These are phyloP conservation scores for Golubevia sp. DNA, from an alignment of 1,284 basidiomycete species.

Conservation along the genomic window DNA sequence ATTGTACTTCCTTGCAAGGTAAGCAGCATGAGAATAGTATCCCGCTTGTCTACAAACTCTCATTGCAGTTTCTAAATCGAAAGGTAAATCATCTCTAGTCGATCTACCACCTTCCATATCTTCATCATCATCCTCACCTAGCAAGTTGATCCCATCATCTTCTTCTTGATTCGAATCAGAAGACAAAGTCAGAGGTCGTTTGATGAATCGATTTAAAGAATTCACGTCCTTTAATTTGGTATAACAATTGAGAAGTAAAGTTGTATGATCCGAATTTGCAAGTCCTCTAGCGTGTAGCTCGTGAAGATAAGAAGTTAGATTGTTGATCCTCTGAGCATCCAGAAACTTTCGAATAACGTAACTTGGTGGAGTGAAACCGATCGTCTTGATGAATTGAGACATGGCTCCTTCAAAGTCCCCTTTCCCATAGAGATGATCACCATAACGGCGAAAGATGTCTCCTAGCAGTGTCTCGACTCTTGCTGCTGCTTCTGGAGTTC, in stretches of 20 bases:
- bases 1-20: slow-evolving; percentile 87
- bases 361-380: slow-evolving; percentile 86
- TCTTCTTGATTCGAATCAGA: background rate
- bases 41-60: slow-evolving; percentile 94
- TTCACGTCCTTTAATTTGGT: slow-evolving; percentile 92
- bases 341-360: slow-evolving; percentile 98
- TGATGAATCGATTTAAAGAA: slow-evolving; percentile 88
- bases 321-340: slow-evolving; percentile 91
- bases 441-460: slow-evolving; percentile 70
- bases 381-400: slow-evolving; percentile 86
- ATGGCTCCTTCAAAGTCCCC: slow-evolving; percentile 91
- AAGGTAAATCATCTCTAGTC: slow-evolving; percentile 72
- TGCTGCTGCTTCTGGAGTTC: slow-evolving; percentile 16
- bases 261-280: slow-evolving; percentile 95
- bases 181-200: slow-evolving; percentile 52
- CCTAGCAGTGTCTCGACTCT: slow-evolving; percentile 42
- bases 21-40: slow-evolving; percentile 92
- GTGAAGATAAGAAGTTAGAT: slow-evolving; percentile 92
- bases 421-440: slow-evolving; percentile 87
- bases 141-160: background rate
- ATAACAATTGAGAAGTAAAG: slow-evolving; percentile 73
- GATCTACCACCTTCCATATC: background rate
- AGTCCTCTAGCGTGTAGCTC: slow-evolving; percentile 86
- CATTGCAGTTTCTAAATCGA: slow-evolving; percentile 95
- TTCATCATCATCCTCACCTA: slow-evolving; percentile 7